Conservation (phyloP, 345 rosid species). For the Corchorus olitorius region DNA sequence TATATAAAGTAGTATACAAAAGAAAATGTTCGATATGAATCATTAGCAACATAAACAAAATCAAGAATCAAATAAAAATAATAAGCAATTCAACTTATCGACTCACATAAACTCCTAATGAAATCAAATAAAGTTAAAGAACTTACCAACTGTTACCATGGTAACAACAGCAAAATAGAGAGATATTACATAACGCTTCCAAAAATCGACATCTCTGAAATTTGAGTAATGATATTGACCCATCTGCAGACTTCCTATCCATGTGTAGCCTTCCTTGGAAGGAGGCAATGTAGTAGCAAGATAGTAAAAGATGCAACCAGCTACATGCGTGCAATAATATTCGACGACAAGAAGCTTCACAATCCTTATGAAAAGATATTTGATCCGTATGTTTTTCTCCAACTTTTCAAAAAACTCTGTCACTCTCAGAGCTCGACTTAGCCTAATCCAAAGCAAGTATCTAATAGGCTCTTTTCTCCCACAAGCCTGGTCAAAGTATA, state of each 20-base stretch:
- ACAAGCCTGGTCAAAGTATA: slow-evolving; percentile 41
- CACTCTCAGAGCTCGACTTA: slow-evolving; percentile 61
- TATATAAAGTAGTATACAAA: not conserved
- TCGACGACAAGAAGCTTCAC: slow-evolving; percentile 86
- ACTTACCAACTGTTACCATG: slow-evolving; percentile 89
- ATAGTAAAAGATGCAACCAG: slow-evolving; percentile 91
- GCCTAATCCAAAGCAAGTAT: slow-evolving; percentile 75
- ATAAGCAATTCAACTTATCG: not conserved
- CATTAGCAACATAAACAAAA: not conserved
- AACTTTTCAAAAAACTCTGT: slow-evolving; percentile 64
- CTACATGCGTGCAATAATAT: slow-evolving; percentile 86
- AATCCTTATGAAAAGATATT: slow-evolving; percentile 76
- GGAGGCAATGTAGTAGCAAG: slow-evolving; percentile 85
- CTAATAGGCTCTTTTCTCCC: slow-evolving; percentile 71
- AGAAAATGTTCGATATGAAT: not conserved
- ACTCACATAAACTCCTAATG: not conserved
- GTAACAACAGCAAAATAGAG: slow-evolving; percentile 86
- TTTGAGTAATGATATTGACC: slow-evolving; percentile 62
- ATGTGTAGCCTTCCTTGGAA: slow-evolving; percentile 75
- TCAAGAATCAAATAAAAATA: not conserved
- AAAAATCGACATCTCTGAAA: slow-evolving; percentile 74
- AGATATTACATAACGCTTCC: slow-evolving; percentile 75
- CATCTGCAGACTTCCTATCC: slow-evolving; percentile 90
- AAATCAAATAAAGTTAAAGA: not conserved
- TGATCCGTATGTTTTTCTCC: slow-evolving; percentile 86